Conservation (phyloP, 2,329 filamentous ascomycete genomes). For the Xylariaceae sp. region DNA sequence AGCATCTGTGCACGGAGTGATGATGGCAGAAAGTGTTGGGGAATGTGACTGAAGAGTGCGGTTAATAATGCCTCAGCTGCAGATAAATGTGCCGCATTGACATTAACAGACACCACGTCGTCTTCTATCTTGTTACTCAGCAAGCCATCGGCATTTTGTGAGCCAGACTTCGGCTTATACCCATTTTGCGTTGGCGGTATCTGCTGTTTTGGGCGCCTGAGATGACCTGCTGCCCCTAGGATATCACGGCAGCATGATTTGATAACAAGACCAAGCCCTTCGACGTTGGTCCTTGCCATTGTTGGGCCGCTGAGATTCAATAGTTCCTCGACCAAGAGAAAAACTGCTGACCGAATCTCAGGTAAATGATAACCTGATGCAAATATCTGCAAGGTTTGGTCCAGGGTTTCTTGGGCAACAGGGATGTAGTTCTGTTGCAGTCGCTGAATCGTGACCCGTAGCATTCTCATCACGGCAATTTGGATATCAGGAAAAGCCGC, state of each 20-base stretch:
- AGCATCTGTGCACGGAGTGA: slow-evolving; percentile 72
- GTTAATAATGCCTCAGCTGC: slow-evolving; percentile 62
- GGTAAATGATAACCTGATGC: slow-evolving; percentile 49
- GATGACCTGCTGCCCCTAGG: slow-evolving; percentile 47
- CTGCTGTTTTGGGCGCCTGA: slow-evolving; percentile 36
- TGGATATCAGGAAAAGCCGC: slow-evolving; percentile 70
- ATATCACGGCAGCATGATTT: slow-evolving; percentile 72
- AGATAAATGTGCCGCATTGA: slow-evolving; percentile 42
- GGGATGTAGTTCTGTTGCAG: slow-evolving; percentile 55
- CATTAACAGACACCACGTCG: slow-evolving; percentile 26
- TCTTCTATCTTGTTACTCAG: slow-evolving; percentile 42
- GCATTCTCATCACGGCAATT: slow-evolving; percentile 60
- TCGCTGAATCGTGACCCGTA: slow-evolving; percentile 52
- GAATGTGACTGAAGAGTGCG: slow-evolving; percentile 56
- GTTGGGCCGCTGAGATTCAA: slow-evolving; percentile 61
- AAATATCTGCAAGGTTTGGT: slow-evolving; percentile 70
- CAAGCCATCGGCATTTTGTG: slow-evolving; percentile 69
- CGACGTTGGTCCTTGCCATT: slow-evolving; percentile 61
- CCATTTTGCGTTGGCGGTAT: slow-evolving; percentile 31
- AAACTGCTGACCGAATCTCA: slow-evolving; percentile 56
- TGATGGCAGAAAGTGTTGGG: slow-evolving; percentile 63
- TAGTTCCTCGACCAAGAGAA: slow-evolving; percentile 53
- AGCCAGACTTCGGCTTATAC: slow-evolving; percentile 36
- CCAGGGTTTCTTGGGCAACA: slow-evolving; percentile 60
- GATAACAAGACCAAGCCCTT: slow-evolving; percentile 58